Percentiles rank a stretch among this genome's conserved stretches.
These are phyloP conservation scores for Clarireedia hainanense DNA, from an alignment of 2,329 filamentous ascomycete species.

Conservation along the genomic window DNA sequence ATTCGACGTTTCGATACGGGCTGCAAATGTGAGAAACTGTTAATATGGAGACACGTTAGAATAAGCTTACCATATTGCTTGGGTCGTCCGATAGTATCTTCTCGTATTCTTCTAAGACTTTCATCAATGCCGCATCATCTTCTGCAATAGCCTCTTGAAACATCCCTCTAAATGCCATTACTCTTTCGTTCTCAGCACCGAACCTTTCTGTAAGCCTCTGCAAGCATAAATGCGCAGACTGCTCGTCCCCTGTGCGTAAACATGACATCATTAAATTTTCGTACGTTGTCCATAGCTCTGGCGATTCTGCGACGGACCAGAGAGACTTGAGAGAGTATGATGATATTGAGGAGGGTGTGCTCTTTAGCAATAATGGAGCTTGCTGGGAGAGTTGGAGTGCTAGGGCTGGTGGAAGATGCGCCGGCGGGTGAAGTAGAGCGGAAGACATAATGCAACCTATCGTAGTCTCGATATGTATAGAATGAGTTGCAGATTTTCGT, in stretches of 20 bases:
- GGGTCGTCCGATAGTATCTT: conserved; percentile 63
- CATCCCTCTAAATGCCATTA: conserved; percentile 76
- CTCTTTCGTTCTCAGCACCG: conserved; percentile 72
- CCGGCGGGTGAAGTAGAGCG: conserved; percentile 48
- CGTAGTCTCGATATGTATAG: background rate
- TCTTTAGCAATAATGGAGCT: conserved; percentile 48
- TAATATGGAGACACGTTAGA: background rate
- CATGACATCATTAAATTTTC: conserved; percentile 83
- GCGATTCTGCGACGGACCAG: conserved; percentile 55
- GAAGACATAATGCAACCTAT: conserved; percentile 29
- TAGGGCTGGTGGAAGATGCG: conserved; percentile 46
- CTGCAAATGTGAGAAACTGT: conserved; percentile 38
- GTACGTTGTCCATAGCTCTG: conserved; percentile 76
- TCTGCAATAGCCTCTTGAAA: conserved; percentile 76
- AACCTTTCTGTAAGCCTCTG: conserved; percentile 73
- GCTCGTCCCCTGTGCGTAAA: conserved; percentile 75
- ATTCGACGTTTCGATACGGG: conserved; percentile 79
- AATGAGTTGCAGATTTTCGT: no score
- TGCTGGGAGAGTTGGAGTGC: conserved; percentile 53
- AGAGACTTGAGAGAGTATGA: conserved; percentile 46
- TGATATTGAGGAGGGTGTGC: conserved; percentile 45
- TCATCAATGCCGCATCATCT: conserved; percentile 55
- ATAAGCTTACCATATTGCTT: conserved; percentile 64
- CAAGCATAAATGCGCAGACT: conserved; percentile 67
- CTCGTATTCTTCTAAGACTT: conserved; percentile 71